These are phyloP conservation scores for Trichoderma sp. DNA, from an alignment of 2,329 filamentous ascomycete species.

Conservation along the genomic window DNA sequence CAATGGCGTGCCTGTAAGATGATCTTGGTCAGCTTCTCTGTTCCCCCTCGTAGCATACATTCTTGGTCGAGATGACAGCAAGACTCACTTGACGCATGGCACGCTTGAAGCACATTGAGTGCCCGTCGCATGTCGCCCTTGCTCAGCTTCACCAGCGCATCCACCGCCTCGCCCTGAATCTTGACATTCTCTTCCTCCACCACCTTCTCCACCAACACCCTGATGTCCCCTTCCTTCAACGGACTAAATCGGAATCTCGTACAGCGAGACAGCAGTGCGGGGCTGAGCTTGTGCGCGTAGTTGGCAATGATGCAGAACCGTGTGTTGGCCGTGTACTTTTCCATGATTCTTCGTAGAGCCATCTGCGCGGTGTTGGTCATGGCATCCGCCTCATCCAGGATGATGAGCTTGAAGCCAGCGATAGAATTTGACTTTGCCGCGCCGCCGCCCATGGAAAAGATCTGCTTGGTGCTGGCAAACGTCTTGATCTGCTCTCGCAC, in stretches of 20 bases:
- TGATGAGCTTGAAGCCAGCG: slow-evolving; percentile 90
- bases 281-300: slow-evolving; percentile 96
- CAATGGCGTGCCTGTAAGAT: slow-evolving; percentile 65
- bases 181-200: slow-evolving; percentile 84
- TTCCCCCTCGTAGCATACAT: slow-evolving; percentile 37
- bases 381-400: slow-evolving; percentile 97
- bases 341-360: slow-evolving; percentile 96
- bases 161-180: slow-evolving; percentile 78
- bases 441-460: slow-evolving; percentile 72
- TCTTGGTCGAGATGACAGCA: slow-evolving; percentile 51
- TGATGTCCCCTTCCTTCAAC: slow-evolving; percentile 85
- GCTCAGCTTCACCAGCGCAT: slow-evolving; percentile 82
- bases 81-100: slow-evolving; percentile 78
- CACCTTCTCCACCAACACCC: slow-evolving; percentile 83
- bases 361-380: slow-evolving; percentile 99
- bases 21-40: slow-evolving; percentile 21
- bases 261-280: slow-evolving; percentile 88
- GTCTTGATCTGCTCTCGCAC: slow-evolving; percentile 99
- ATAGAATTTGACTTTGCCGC: slow-evolving; percentile 53
- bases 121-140: slow-evolving; percentile 96
- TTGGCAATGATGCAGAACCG: slow-evolving; percentile 98
- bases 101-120: slow-evolving; percentile 93
- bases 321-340: slow-evolving; percentile 98
- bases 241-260: slow-evolving; percentile 95
- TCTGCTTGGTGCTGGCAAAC: slow-evolving; percentile 96